These are phyloP conservation scores for Aaosphaeria arxii DNA, from an alignment of 2,329 filamentous ascomycete species.

Conservation along the genomic window DNA sequence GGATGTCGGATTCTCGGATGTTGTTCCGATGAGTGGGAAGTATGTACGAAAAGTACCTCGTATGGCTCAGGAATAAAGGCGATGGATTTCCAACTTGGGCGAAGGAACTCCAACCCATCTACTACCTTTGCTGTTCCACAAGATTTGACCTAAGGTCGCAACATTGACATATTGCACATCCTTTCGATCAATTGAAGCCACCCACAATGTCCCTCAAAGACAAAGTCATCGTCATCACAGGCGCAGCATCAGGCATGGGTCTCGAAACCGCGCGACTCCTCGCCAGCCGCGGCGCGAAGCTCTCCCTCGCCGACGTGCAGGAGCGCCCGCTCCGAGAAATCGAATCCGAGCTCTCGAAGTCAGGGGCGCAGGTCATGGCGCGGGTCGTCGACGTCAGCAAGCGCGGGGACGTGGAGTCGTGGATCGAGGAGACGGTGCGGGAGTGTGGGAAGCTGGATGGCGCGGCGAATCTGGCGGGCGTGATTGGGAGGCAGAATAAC, in stretches of 20 bases:
- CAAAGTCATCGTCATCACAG: slow-evolving; percentile 21
- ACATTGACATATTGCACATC: too few species aligned
- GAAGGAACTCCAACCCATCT: too few species aligned
- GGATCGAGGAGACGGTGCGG: slow-evolving; percentile 32
- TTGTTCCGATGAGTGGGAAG: slow-evolving; percentile 1
- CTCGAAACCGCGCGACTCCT: slow-evolving; percentile 44
- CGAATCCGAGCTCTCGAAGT: slow-evolving; percentile 14
- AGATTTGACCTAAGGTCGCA: too few species aligned
- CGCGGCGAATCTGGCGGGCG: slow-evolving; percentile 40
- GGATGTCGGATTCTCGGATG: slow-evolving; percentile 11
- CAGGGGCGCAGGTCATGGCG: slow-evolving; percentile 20
- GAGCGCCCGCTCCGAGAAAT: slow-evolving; percentile 39
- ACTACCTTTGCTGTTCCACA: too few species aligned
- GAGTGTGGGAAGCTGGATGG: slow-evolving; percentile 33
- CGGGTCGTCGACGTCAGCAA: slow-evolving; percentile 47
- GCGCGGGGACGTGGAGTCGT: slow-evolving; percentile 36
- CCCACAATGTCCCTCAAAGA: slow-evolving; percentile 20
- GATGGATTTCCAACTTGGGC: too few species aligned
- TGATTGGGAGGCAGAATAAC: slow-evolving; percentile 17
- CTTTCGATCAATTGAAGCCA: not conserved
- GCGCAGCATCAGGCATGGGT: slow-evolving; percentile 43
- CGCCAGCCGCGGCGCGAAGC: slow-evolving; percentile 38
- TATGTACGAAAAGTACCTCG: too few species aligned
- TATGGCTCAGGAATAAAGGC: too few species aligned
- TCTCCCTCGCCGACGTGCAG: slow-evolving; percentile 24